Base-by-base conservation (phyloP, 768 basidiomycete genomes). In the Tephrocybe sp. region DNA sequence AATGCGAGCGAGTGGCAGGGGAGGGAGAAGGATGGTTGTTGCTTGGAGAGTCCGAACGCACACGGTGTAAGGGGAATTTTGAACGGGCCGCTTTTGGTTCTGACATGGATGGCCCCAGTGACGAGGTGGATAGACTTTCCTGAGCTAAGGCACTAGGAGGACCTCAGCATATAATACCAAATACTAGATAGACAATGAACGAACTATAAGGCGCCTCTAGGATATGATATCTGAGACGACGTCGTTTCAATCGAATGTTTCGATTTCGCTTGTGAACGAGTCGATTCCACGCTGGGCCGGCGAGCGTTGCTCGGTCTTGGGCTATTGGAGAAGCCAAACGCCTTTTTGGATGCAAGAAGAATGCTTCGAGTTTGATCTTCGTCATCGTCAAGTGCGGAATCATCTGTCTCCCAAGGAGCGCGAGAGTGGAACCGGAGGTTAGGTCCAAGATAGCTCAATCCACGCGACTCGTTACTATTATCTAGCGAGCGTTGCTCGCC, bases 371-470 rank as follows among this genome's bases (percentile, higher is more conserved):
- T 75, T 4, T 68, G 59, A 36, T 82, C 81, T 22, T 74, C 73
- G 30, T 74, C 80, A 60, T 76, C 77, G 26, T 72, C 65, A 2
- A 76, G 51, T 3, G 66, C 34, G 33, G 71, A 75, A 12, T 76
- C 80, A 43, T 82, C 85, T 33, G 76, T 68, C 67, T 91, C 89
- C 89, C 89, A 92, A 35, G 89, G 89, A 14, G 89, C 85, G 20
- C 78, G 84, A 54, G 86, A 87, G 66, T 89, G 87, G 62, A 89
- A 82, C 45, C 84, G 82, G 78, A 91, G 87, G 67, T 82, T 89
- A 26, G 89, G 89, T n/a, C 90, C 90, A 31, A 86, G 80, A 42
- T 84, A 69, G 60, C 86, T 89, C 67, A 90, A 79, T 47, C 84
- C 76, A 52, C 75, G 65, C 1, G 74, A 67, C 33, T 71, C 59